Percentiles rank a stretch among this genome's conserved stretches.
Conservation (phyloP, 2,329 filamentous ascomycete species). For the Eurotiales sp. region DNA sequence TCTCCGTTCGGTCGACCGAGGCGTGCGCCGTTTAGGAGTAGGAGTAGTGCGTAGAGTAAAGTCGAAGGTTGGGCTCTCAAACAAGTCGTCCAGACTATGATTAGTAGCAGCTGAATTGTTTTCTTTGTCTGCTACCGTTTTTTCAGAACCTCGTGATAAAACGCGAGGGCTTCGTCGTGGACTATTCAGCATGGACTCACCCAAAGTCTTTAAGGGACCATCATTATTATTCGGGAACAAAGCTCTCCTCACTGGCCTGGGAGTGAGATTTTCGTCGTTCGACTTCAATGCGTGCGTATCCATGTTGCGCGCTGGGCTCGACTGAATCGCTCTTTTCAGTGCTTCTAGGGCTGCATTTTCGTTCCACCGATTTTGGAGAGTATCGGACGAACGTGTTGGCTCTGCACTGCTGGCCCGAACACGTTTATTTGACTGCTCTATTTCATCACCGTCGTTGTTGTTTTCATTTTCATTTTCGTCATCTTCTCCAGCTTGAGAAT, state of each 20-base stretch:
- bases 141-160: slow-evolving; percentile 33
- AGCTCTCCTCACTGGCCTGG: slow-evolving; percentile 49
- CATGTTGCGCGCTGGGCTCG: slow-evolving; percentile 55
- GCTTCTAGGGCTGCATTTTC: slow-evolving; percentile 42
- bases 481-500: slow-evolving; percentile 18
- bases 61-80: slow-evolving; percentile 55
- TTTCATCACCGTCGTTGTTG: slow-evolving; percentile 12
- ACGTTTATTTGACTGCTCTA: slow-evolving; percentile 35
- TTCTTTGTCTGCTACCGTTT: slow-evolving; percentile 53
- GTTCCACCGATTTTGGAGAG: slow-evolving; percentile 30
- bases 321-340: slow-evolving; percentile 55
- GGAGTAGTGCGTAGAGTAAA: slow-evolving; percentile 55
- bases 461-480: slow-evolving; percentile 36
- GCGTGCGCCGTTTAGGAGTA: slow-evolving; percentile 53
- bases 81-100: slow-evolving; percentile 61
- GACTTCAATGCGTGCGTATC: slow-evolving; percentile 37
- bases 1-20: slow-evolving; percentile 31
- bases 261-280: slow-evolving; percentile 53
- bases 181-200: slow-evolving; percentile 41
- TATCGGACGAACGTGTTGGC: slow-evolving; percentile 34
- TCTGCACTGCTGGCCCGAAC: slow-evolving; percentile 49
- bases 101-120: slow-evolving; percentile 47
- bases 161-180: slow-evolving; percentile 45
- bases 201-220: slow-evolving; percentile 33
- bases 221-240: slow-evolving; percentile 41